Evolutionary conservation across 2,329 filamentous ascomycete species (phyloP).

Genomic region (Exophiala alcalophila): DNA sequence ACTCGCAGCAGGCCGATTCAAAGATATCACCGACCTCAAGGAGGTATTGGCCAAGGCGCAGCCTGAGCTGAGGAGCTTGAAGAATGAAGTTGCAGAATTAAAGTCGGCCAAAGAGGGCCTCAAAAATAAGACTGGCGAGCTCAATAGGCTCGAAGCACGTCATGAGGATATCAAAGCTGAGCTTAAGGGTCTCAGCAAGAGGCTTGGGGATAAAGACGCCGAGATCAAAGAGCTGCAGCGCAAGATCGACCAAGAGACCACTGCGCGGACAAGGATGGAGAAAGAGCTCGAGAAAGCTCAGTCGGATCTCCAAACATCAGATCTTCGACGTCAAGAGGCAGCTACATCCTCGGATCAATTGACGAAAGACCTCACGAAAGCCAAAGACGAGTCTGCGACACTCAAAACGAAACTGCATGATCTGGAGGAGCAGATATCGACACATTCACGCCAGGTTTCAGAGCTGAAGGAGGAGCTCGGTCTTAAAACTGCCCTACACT

Average conservation of each 20-base stretch:
- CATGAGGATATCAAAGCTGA: conserved; percentile 80
- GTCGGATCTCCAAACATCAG: conserved; percentile 72
- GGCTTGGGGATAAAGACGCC: conserved; percentile 68
- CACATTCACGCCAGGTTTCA: conserved; percentile 65
- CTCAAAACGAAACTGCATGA: conserved; percentile 61
- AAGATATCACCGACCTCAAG: conserved; percentile 76
- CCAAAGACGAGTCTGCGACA: conserved; percentile 66
- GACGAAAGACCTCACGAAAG: conserved; percentile 64
- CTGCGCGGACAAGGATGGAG: conserved; percentile 69
- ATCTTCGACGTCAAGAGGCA: conserved; percentile 76
- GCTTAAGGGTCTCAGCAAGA: conserved; percentile 65
- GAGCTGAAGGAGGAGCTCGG: conserved; percentile 74
- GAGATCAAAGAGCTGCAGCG: conserved; percentile 78
- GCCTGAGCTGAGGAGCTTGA: conserved; percentile 75
- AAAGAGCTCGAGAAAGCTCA: conserved; percentile 72
- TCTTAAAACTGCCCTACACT: conserved; percentile 80
- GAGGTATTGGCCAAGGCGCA: conserved; percentile 81
- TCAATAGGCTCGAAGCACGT: conserved; percentile 73
- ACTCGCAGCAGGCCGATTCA: conserved; percentile 81
- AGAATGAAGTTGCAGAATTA: conserved; percentile 71
- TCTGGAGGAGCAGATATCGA: conserved; percentile 70
- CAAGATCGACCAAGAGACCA: conserved; percentile 71
- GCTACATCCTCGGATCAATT: conserved; percentile 70
- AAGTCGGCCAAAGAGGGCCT: conserved; percentile 75
- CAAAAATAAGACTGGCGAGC: conserved; percentile 57